These are phyloP conservation scores for Rhodocollybia butyracea DNA, from an alignment of 768 basidiomycete genomes.

Conservation along the genomic window DNA sequence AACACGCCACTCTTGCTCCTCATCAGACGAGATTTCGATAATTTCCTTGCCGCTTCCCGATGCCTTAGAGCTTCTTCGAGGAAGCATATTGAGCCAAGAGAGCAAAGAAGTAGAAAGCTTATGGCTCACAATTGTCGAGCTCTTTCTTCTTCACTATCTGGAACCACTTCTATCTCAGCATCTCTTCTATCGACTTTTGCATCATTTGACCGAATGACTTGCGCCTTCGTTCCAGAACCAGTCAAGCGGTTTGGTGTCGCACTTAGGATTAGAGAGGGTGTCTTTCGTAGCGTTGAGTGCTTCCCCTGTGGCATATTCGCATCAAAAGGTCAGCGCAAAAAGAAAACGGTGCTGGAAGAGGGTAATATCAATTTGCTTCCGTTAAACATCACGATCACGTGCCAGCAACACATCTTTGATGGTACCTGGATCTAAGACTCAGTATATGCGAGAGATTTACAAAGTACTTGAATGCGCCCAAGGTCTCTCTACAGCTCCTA, in stretches of 20 bases:
- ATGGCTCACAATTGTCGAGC: conserved; percentile 19
- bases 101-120: neutral
- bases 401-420: no score
- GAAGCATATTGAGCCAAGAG: neutral
- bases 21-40: conserved; percentile 1
- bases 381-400: no score
- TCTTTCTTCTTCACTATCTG: conserved; percentile 51
- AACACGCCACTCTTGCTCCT: neutral
- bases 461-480: no score
- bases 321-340: neutral
- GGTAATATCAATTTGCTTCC: neutral
- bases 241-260: neutral
- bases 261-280: neutral
- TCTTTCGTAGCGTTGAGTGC: neutral
- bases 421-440: no score
- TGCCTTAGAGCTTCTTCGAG: neutral
- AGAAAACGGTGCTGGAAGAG: neutral
- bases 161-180: conserved; percentile 29
- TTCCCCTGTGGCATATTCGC: neutral
- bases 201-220: neutral
- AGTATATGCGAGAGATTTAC: no score
- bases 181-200: neutral
- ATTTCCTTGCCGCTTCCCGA: neutral
- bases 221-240: neutral
- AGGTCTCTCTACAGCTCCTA: no score